phyloP scores from a whole-genome alignment of 2,329 filamentous ascomycete genomes.

The Hawksworthiomyces lignivorus region DNA sequence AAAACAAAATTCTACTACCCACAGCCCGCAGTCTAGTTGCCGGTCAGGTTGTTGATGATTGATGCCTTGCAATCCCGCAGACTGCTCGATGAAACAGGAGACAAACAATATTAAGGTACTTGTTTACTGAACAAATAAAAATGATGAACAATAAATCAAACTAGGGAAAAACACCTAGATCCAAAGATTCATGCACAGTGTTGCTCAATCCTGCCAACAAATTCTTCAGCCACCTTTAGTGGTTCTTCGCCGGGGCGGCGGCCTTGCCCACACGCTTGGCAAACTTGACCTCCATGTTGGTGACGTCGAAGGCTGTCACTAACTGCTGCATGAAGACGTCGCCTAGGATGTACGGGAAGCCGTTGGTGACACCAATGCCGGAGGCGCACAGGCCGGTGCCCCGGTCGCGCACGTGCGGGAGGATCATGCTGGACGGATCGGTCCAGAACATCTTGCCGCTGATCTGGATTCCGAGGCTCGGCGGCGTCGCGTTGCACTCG shows the following conservation, averaged over 20 bases:
- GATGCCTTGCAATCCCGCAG: too few species aligned
- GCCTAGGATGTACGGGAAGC: slow-evolving; percentile 17
- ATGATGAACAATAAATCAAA: too few species aligned
- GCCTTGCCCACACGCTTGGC: slow-evolving; percentile 10
- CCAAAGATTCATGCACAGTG: too few species aligned
- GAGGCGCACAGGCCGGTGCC: slow-evolving; percentile 20
- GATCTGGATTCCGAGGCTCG: slow-evolving; percentile 22
- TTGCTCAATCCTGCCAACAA: too few species aligned
- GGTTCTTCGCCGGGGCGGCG: background rate
- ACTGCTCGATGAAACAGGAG: too few species aligned
- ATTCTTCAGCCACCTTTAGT: too few species aligned
- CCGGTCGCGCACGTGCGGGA: slow-evolving; percentile 20
- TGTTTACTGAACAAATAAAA: too few species aligned
- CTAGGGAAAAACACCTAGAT: too few species aligned
- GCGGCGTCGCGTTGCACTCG: slow-evolving; percentile 22
- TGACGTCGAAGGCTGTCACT: slow-evolving; percentile 22
- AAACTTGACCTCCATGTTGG: slow-evolving; percentile 24
- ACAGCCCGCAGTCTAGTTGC: too few species aligned
- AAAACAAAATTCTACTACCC: too few species aligned
- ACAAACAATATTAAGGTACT: too few species aligned
- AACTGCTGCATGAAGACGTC: slow-evolving; percentile 20
- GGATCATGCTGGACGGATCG: slow-evolving; percentile 24
- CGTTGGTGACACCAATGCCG: slow-evolving; percentile 15
- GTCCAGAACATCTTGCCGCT: slow-evolving; percentile 23
- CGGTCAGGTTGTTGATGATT: too few species aligned